These are phyloP conservation scores for Aspergillus sp. DNA, from an alignment of 2,329 filamentous ascomycete species.

Conservation along the genomic window DNA sequence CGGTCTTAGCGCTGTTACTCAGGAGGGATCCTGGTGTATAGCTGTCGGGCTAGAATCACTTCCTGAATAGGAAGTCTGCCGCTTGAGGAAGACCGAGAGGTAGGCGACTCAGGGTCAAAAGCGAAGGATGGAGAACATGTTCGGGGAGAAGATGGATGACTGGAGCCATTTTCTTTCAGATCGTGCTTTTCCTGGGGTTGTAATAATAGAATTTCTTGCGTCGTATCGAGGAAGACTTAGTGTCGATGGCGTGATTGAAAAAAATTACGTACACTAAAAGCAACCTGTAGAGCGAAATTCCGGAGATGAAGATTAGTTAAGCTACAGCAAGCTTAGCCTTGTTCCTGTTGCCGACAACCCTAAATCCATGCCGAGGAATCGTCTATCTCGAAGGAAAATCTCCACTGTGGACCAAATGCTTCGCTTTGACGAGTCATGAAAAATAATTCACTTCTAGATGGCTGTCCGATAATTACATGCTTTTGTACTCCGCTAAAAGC, in stretches of 20 bases:
- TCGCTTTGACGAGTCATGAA: slow-evolving; percentile 1
- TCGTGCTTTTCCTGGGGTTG: not conserved
- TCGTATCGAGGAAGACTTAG: not conserved
- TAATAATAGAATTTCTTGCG: not conserved
- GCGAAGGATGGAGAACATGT: too few species aligned
- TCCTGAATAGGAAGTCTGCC: too few species aligned
- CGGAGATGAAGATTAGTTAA: not conserved
- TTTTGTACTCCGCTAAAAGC: slow-evolving; percentile 25
- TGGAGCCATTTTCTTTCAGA: not conserved
- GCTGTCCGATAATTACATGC: slow-evolving; percentile 13
- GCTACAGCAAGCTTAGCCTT: not conserved
- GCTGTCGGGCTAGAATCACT: too few species aligned
- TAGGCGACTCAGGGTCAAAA: too few species aligned
- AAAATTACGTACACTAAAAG: slow-evolving; percentile 14
- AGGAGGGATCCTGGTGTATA: not conserved
- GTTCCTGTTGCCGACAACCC: slow-evolving; percentile 4
- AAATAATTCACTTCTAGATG: not conserved
- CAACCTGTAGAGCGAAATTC: not conserved
- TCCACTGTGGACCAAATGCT: not conserved
- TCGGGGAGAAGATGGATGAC: not conserved
- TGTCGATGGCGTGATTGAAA: slow-evolving; percentile 26
- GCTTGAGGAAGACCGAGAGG: too few species aligned
- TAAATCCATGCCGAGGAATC: not conserved
- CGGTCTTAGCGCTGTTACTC: not conserved
- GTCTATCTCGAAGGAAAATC: not conserved